Evolutionary conservation across 768 basidiomycete species (phyloP).

Genomic region (Flagelloscypha sp.): DNA sequence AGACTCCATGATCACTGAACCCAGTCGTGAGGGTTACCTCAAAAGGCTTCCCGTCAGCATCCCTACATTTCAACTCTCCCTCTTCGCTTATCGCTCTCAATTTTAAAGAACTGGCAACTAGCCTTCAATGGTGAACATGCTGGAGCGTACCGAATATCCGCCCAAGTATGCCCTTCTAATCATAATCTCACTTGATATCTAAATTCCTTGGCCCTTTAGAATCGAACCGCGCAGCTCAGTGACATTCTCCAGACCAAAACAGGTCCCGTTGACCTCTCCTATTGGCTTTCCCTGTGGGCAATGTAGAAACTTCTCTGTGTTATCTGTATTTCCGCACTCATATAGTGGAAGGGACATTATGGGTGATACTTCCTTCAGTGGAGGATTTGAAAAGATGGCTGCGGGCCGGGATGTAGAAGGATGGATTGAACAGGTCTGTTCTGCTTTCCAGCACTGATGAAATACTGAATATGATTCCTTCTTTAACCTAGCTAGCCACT

Average conservation of each 20-base stretch:
- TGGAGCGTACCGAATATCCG: not conserved
- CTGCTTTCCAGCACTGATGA: not conserved
- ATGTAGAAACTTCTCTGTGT: not conserved
- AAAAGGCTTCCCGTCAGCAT: conserved; percentile 9
- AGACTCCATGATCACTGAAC: conserved; percentile 15
- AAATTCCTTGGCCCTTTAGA: not conserved
- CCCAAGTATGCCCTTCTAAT: not conserved
- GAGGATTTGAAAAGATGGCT: conserved; percentile 18
- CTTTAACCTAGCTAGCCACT: conserved; percentile 10
- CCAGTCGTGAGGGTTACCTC: conserved; percentile 10
- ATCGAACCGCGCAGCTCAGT: not conserved
- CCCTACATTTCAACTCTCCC: not conserved
- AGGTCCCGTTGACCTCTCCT: conserved; percentile 9
- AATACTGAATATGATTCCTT: not conserved
- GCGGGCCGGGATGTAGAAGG: conserved; percentile 16
- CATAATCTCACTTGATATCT: too few species aligned
- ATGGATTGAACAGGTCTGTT: conserved; percentile 16
- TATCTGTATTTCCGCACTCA: not conserved
- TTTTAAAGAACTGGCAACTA: conserved; percentile 22
- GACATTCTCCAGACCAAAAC: not conserved
- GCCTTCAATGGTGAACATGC: conserved; percentile 16
- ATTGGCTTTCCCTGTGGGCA: conserved; percentile 14
- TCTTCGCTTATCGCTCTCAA: conserved; percentile 10
- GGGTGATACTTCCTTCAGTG: conserved; percentile 20
- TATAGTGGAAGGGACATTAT: conserved; percentile 14